These are phyloP conservation scores for Neonectria punicea DNA, from an alignment of 2,329 filamentous ascomycete species.

Conservation along the genomic window DNA sequence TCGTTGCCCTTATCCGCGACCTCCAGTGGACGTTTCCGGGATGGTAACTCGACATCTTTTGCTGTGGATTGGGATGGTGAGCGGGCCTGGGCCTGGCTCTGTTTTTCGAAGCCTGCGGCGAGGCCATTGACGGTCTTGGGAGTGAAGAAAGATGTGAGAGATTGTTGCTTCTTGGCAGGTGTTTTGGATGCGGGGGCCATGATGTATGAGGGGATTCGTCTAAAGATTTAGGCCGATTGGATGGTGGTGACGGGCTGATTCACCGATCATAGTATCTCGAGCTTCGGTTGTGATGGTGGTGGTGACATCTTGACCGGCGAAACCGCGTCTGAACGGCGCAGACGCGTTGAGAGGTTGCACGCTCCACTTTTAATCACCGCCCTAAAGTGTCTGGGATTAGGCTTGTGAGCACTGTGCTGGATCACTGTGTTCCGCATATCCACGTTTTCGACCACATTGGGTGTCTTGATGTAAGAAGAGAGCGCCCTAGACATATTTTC, in stretches of 20 bases:
- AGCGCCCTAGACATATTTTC: neutral
- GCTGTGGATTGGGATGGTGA: conserved; percentile 39
- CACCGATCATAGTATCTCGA: conserved; percentile 16
- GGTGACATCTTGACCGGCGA: conserved; percentile 35
- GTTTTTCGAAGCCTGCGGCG: conserved; percentile 49
- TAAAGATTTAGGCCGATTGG: neutral
- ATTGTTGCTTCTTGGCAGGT: conserved; percentile 75
- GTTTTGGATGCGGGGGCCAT: conserved; percentile 54
- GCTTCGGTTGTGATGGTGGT: conserved; percentile 17
- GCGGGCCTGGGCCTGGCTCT: conserved; percentile 40
- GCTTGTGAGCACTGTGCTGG: neutral
- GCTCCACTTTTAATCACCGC: conserved; percentile 31
- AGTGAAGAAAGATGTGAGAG: conserved; percentile 88
- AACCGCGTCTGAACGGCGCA: conserved; percentile 33
- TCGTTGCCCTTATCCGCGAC: conserved; percentile 58
- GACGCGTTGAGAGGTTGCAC: conserved; percentile 43
- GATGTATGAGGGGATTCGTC: neutral
- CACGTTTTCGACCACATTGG: too few relatives aligned
- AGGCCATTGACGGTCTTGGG: conserved; percentile 65
- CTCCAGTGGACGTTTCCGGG: conserved; percentile 63
- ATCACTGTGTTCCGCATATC: neutral
- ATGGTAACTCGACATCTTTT: conserved; percentile 42
- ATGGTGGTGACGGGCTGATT: conserved; percentile 9
- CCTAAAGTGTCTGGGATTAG: neutral
- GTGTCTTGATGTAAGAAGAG: neutral